Evolutionary conservation across 2,329 filamentous ascomycete species (phyloP), one percentile per base, ranked within the genome.

Genomic region (Fusarium succisae): DNA sequence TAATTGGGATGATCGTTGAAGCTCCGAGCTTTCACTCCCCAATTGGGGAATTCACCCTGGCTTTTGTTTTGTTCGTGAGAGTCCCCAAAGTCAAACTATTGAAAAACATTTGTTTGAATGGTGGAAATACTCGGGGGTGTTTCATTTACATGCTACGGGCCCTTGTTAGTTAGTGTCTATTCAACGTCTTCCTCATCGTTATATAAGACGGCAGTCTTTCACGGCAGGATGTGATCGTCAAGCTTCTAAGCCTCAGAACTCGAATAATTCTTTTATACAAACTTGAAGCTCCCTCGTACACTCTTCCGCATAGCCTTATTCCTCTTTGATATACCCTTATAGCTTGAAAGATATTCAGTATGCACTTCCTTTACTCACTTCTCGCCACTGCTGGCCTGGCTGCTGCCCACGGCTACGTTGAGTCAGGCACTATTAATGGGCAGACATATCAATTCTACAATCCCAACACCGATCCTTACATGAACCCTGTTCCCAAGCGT

Each of bases 361-460:
- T 79, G 77, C 77, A 66, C 54, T 44, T 75, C 45, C n/a, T 77
- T n/a, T 51, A 72, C 62, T 82, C 69, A 47, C 72, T 69, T 67
- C 79, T 74, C 26, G 82, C 59, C 61, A 81, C 65, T 26, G 83
- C 83, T 58, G 81, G 83, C 70, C 75, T 84, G 63, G 85, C 84
- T 58, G 82, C 85, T 35, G 86, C 83, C 53, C 87, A 89, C 69
- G 87, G 87, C 41, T 85, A 85, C 67, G 83, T 89, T 58, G 82
- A 84, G 64, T 83, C 81, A 50, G 85, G 83, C 61, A 84, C 82
- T 22, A 87, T 87, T 55, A 82, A 80, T 10, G 83, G 84, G 38
- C 47, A 79, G 63, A 62, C 71, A 4, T 82, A 82, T 57, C 74
- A 78, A 44, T 79, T 80, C 76, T 79, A 80, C 62, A 76, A 84